Evolutionary conservation across 176 grass and related monocot genomes (phyloP).

Genomic region (Ampelocalamus luodianensis): DNA sequence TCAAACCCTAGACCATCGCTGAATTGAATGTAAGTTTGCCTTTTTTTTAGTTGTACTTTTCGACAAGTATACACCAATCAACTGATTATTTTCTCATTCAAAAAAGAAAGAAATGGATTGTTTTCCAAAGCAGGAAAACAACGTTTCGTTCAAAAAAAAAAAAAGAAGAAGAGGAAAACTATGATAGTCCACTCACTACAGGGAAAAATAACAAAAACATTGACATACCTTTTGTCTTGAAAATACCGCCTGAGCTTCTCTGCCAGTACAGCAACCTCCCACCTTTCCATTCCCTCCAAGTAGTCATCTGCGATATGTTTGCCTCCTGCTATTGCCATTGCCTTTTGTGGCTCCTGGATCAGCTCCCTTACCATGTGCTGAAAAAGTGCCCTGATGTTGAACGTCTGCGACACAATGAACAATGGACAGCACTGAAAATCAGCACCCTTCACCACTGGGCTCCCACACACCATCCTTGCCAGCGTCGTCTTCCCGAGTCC

Average conservation of each 20-base stretch:
- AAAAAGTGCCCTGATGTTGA: conserved; percentile 40
- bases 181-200: no score
- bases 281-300: conserved; percentile 36
- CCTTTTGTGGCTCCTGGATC: conserved; percentile 24
- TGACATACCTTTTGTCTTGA: conserved; percentile 47
- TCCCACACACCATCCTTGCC: conserved; percentile 46
- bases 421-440: conserved; percentile 42
- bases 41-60: background rate
- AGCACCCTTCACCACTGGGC: conserved; percentile 11
- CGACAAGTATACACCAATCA: background rate
- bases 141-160: background rate
- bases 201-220: background rate
- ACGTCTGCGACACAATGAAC: conserved; percentile 47
- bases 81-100: background rate
- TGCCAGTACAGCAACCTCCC: conserved; percentile 33
- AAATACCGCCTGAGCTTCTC: conserved; percentile 46
- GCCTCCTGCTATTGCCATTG: conserved; percentile 19
- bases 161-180: no score
- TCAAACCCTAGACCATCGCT: background rate
- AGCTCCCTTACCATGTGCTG: conserved; percentile 42
- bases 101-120: background rate
- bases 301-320: conserved; percentile 12
- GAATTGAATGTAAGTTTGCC: background rate
- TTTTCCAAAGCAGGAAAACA: background rate
- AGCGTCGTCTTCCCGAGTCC: conserved; percentile 47